Evolutionary conservation across 495 filamentous ascomycete species (phyloP).

Genomic region (Pyrenula aspistea): DNA sequence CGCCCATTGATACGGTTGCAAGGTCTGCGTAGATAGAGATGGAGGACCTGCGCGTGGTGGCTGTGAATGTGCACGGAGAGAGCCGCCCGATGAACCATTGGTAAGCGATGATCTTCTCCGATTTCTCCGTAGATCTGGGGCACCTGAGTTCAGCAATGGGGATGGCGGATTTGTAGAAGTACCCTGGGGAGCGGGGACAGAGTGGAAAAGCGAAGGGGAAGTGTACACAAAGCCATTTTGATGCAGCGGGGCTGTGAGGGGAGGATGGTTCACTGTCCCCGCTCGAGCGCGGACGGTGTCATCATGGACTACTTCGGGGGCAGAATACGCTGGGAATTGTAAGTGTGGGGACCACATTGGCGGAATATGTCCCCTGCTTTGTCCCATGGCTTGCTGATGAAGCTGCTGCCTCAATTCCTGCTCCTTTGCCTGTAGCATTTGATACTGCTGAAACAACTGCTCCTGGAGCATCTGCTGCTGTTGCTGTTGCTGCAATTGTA

Average conservation of each 20-base stretch:
- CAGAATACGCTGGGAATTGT: slow-evolving; percentile 19
- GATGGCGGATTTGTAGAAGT: slow-evolving; percentile 52
- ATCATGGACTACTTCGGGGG: slow-evolving; percentile 23
- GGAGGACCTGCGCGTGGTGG: slow-evolving; percentile 44
- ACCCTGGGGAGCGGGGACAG: slow-evolving; percentile 28
- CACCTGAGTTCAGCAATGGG: slow-evolving; percentile 37
- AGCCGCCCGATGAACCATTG: slow-evolving; percentile 37
- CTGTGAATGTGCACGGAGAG: slow-evolving; percentile 53
- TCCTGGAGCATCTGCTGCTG: slow-evolving; percentile 43
- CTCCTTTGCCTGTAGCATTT: slow-evolving; percentile 53
- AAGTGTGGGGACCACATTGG: slow-evolving; percentile 7
- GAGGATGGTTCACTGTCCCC: slow-evolving; percentile 32
- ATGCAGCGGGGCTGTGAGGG: slow-evolving; percentile 32
- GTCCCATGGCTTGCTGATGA: slow-evolving; percentile 44
- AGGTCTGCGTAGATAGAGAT: slow-evolving; percentile 12
- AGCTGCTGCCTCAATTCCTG: slow-evolving; percentile 49
- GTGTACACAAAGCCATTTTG: slow-evolving; percentile 36
- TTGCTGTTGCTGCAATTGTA: slow-evolving; percentile 35
- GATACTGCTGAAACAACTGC: slow-evolving; percentile 50
- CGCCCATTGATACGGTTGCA: slow-evolving; percentile 8
- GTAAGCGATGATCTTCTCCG: slow-evolving; percentile 43
- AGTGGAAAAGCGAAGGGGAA: slow-evolving; percentile 32
- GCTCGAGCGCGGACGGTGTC: slow-evolving; percentile 29
- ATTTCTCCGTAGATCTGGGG: slow-evolving; percentile 45
- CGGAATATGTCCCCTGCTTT: slow-evolving; percentile 23